phyloP scores from a whole-genome alignment of 106 monocot species.

The Allium fistulosum region DNA sequence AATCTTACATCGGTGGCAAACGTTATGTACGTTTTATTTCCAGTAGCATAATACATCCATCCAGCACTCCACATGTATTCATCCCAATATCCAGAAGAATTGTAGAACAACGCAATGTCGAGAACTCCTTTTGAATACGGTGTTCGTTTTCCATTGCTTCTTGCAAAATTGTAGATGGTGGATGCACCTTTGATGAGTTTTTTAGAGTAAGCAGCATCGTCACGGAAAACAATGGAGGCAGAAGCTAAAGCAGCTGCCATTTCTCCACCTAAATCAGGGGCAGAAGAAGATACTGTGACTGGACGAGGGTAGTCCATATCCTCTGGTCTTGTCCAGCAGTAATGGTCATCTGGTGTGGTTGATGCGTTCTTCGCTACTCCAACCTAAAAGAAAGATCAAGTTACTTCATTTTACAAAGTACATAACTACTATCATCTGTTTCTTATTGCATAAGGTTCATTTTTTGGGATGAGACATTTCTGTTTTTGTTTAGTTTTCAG shows the following conservation, averaged over 20 bases:
- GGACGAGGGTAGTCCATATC: slow-evolving; percentile 47
- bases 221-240: slow-evolving; percentile 45
- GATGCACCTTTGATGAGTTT: slow-evolving; percentile 32
- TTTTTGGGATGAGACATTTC: too few relatives aligned
- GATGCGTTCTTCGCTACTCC: slow-evolving; percentile 22
- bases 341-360: slow-evolving; percentile 39
- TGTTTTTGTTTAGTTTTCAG: too few relatives aligned
- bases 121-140: slow-evolving; percentile 19
- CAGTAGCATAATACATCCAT: slow-evolving; percentile 63
- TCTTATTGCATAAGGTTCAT: too few relatives aligned
- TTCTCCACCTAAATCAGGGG: slow-evolving; percentile 39
- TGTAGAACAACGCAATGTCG: slow-evolving; percentile 32
- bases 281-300: slow-evolving; percentile 8
- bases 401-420: too few relatives aligned
- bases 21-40: slow-evolving; percentile 35
- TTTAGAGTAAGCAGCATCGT: slow-evolving; percentile 24
- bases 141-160: slow-evolving; percentile 1
- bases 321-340: slow-evolving; percentile 50
- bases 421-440: too few relatives aligned
- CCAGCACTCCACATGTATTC: slow-evolving; percentile 49
- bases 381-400: slow-evolving; percentile 15
- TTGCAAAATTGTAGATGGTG: slow-evolving; percentile 32
- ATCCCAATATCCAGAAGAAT: slow-evolving; percentile 52
- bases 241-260: slow-evolving; percentile 30
- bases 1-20: slow-evolving; percentile 26